Evolutionary conservation across 352 stramenopile species (phyloP).

Genomic region (Phytophthora citrophthora): DNA sequence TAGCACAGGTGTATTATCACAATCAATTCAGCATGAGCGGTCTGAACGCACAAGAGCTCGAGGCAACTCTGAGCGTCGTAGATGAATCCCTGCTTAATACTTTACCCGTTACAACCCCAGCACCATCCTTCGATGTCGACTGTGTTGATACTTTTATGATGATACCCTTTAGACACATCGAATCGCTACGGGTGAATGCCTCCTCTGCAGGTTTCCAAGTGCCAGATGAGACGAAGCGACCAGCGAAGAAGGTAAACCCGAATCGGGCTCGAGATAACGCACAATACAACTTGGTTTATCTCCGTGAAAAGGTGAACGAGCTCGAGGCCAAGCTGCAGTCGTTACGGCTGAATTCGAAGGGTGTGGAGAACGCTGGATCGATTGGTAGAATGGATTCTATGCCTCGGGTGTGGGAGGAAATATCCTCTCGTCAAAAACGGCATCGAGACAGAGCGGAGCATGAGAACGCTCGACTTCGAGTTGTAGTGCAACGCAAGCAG

Average conservation of each 20-base stretch:
- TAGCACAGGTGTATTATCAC: no score
- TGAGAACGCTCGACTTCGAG: conserved; percentile 27
- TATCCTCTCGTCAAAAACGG: conserved; percentile 1
- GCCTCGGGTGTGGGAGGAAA: conserved; percentile 7
- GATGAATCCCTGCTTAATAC: no score
- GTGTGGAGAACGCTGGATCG: no score
- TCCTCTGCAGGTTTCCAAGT: conserved; percentile 2
- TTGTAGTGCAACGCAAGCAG: conserved; percentile 25
- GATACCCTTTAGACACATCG: neutral
- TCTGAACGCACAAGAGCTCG: no score
- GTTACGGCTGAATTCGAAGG: conserved; percentile 8
- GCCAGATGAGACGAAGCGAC: neutral
- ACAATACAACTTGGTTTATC: conserved; percentile 65
- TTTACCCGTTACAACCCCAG: neutral
- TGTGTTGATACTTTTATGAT: neutral
- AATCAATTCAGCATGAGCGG: no score
- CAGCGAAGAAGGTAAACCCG: conserved; percentile 13
- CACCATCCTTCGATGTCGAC: conserved; percentile 2
- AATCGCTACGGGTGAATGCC: neutral
- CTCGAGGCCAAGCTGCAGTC: conserved; percentile 53
- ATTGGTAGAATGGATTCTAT: no score
- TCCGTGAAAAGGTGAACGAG: conserved; percentile 58
- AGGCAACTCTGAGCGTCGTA: no score
- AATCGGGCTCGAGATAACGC: conserved; percentile 26
- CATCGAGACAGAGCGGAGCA: conserved; percentile 16